phyloP scores from a whole-genome alignment of 192 early-diverging fungal genomes.

The Kappamyces sp. region DNA sequence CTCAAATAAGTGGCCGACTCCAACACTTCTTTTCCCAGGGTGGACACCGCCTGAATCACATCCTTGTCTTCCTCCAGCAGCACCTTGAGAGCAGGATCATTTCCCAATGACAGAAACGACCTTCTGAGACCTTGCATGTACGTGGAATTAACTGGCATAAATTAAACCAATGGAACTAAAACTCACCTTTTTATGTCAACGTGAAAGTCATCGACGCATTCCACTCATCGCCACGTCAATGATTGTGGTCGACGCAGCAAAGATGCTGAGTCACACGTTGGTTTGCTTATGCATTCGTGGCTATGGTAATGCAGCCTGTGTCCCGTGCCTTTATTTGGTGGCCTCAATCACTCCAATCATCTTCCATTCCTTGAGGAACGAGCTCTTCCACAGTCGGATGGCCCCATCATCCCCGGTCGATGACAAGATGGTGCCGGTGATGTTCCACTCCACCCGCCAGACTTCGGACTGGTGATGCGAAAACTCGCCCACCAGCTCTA shows the following conservation, averaged over 20 bases:
- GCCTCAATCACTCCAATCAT: not conserved
- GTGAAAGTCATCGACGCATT: too few species aligned
- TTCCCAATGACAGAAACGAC: too few species aligned
- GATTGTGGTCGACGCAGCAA: too few species aligned
- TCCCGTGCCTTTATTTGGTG: too few species aligned
- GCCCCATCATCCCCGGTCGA: slow-evolving; percentile 79
- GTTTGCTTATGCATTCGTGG: too few species aligned
- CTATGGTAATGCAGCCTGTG: too few species aligned
- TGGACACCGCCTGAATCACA: not conserved
- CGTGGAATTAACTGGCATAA: too few species aligned
- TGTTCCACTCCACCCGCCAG: slow-evolving; percentile 83
- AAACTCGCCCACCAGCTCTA: slow-evolving; percentile 53
- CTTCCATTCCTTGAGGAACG: not conserved
- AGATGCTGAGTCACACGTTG: too few species aligned
- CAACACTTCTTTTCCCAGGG: not conserved
- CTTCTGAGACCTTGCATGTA: too few species aligned
- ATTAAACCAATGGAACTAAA: too few species aligned
- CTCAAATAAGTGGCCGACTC: not conserved
- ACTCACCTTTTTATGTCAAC: too few species aligned
- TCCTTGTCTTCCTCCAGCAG: slow-evolving; percentile 14
- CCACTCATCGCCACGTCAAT: too few species aligned
- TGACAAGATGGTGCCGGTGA: slow-evolving; percentile 72
- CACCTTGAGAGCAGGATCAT: not conserved
- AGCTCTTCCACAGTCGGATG: slow-evolving; percentile 73
- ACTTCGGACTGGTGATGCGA: slow-evolving; percentile 58